These are phyloP conservation scores for Trichophaea hybrida DNA, from an alignment of 2,329 filamentous ascomycete species.

Conservation along the genomic window DNA sequence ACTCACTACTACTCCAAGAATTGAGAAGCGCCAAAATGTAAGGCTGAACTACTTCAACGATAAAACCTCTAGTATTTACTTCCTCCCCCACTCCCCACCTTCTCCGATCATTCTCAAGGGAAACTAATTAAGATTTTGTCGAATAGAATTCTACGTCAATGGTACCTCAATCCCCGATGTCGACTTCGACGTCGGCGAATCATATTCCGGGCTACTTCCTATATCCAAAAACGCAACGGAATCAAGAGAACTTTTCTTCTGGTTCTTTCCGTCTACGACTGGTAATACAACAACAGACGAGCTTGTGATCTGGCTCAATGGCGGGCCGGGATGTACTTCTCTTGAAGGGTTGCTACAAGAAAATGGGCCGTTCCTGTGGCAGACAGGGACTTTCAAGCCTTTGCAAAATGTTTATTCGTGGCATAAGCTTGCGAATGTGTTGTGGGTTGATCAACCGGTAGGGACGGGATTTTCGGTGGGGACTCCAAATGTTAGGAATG, in stretches of 20 bases:
- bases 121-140: too few species aligned
- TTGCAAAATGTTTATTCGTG: slow-evolving; percentile 56
- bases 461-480: slow-evolving; percentile 57
- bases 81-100: too few species aligned
- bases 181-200: slow-evolving; percentile 52
- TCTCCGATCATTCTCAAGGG: too few species aligned
- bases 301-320: slow-evolving; percentile 49
- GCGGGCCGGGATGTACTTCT: slow-evolving; percentile 43
- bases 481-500: slow-evolving; percentile 46
- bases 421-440: slow-evolving; percentile 60
- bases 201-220: slow-evolving; percentile 48
- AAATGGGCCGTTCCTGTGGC: slow-evolving; percentile 58
- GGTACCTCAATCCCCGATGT: slow-evolving; percentile 53
- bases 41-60: too few species aligned
- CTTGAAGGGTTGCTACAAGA: slow-evolving; percentile 59
- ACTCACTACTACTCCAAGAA: too few species aligned
- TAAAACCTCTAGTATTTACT: too few species aligned
- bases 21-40: too few species aligned
- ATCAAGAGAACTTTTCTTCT: slow-evolving; percentile 45
- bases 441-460: slow-evolving; percentile 59
- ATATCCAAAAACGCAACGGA: slow-evolving; percentile 40
- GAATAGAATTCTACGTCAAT: slow-evolving; percentile 43
- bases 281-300: slow-evolving; percentile 41
- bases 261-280: slow-evolving; percentile 46
- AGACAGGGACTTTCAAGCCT: slow-evolving; percentile 52